These are phyloP conservation scores for Geranium brycei DNA, from an alignment of 345 rosid species.

Conservation along the genomic window DNA sequence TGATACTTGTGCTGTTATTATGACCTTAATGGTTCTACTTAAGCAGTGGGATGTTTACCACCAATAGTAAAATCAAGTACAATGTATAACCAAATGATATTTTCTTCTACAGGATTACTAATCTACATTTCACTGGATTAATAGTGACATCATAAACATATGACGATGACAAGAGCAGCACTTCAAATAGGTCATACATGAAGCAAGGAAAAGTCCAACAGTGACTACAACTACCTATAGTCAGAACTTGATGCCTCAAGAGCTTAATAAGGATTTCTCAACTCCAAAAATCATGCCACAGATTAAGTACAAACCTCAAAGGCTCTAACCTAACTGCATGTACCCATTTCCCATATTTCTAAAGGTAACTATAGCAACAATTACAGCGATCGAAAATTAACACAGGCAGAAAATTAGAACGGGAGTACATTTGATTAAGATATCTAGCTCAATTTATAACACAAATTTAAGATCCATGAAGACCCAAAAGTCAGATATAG, in stretches of 20 bases:
- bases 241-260: neutral
- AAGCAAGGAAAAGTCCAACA: neutral
- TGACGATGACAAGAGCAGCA: too few relatives aligned
- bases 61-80: neutral
- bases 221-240: too few relatives aligned
- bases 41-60: neutral
- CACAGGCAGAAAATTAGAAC: conserved; percentile 5
- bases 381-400: conserved; percentile 2
- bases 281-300: neutral
- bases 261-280: neutral
- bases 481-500: conserved; percentile 25
- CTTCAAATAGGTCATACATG: neutral
- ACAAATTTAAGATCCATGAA: conserved; percentile 17
- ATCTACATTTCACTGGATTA: too few relatives aligned
- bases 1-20: neutral
- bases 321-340: too few relatives aligned
- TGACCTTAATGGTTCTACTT: neutral
- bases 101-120: neutral
- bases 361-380: neutral
- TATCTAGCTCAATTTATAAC: conserved; percentile 11
- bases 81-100: neutral
- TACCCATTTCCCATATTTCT: neutral
- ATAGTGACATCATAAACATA: too few relatives aligned
- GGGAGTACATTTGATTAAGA: conserved; percentile 5
- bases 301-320: too few relatives aligned